Evolutionary conservation across 805 yeast species (phyloP).

Genomic region (Kuraishia hungarica): DNA sequence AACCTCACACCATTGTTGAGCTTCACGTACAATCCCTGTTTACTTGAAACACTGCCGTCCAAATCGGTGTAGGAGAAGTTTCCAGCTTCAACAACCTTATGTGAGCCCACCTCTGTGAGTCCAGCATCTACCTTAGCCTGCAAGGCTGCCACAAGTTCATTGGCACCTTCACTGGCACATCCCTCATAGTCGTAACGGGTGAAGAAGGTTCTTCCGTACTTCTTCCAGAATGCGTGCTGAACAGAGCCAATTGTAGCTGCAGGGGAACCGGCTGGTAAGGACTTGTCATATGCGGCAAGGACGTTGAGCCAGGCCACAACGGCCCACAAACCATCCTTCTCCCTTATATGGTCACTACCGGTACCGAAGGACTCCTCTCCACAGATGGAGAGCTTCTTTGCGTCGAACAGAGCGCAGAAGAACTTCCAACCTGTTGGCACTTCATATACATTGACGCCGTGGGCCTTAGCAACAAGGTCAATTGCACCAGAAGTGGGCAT

Average conservation of each 20-base stretch:
- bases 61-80: conserved; percentile 90
- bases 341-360: conserved; percentile 95
- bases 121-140: conserved; percentile 37
- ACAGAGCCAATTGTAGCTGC: conserved; percentile 68
- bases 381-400: conserved; percentile 87
- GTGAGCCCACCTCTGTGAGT: conserved; percentile 38
- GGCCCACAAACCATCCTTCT: conserved; percentile 98
- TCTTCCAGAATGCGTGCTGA: conserved; percentile 80
- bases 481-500: conserved; percentile 97
- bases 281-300: conserved; percentile 67
- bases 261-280: conserved; percentile 40
- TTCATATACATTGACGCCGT: conserved; percentile 74
- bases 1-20: conserved; percentile 76
- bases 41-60: conserved; percentile 81
- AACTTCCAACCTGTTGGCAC: conserved; percentile 99
- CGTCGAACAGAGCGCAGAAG: conserved; percentile 92
- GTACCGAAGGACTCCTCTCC: conserved; percentile 99
- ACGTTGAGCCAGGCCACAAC: conserved; percentile 95
- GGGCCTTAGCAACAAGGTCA: conserved; percentile 78
- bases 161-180: conserved; percentile 69
- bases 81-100: conserved; percentile 64
- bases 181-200: conserved; percentile 93
- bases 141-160: conserved; percentile 50
- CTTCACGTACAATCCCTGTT: conserved; percentile 86
- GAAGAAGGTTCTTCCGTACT: conserved; percentile 94